Evolutionary conservation across 2,329 filamentous ascomycete species (phyloP).

Genomic region (Dactylonectria macrodidyma): DNA sequence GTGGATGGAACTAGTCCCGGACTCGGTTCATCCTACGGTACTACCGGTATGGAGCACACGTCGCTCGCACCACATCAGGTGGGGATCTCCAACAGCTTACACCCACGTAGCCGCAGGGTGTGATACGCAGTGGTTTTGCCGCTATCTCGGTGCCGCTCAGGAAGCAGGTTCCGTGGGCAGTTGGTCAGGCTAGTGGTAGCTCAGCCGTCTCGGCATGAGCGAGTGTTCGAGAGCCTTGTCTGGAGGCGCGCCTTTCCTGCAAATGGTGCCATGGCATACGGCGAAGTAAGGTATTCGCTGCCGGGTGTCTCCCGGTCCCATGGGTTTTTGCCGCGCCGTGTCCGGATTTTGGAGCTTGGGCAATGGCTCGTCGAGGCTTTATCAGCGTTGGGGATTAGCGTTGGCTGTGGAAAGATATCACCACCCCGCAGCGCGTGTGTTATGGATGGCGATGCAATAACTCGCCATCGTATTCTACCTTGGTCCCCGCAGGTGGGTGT

Average conservation of each 20-base stretch:
- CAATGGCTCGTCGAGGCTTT: conserved; percentile 13
- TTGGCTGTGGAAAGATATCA: background rate
- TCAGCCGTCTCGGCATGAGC: conserved; percentile 32
- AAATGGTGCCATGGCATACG: conserved; percentile 7
- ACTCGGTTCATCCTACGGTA: conserved; percentile 4
- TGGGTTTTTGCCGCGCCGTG: background rate
- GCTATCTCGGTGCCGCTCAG: conserved; percentile 32
- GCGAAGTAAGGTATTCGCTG: background rate
- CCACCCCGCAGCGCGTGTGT: background rate
- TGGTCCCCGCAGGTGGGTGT: background rate
- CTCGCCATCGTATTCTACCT: background rate
- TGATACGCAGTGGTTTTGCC: conserved; percentile 28
- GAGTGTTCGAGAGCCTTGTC: conserved; percentile 19
- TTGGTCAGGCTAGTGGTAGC: conserved; percentile 18
- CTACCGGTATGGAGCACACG: conserved; percentile 5
- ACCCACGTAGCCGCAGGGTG: conserved; percentile 5
- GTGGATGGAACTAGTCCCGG: conserved; percentile 4
- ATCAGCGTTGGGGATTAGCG: conserved; percentile 2
- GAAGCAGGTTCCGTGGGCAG: conserved; percentile 18
- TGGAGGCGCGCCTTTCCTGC: conserved; percentile 11
- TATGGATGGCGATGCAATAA: too few species aligned
- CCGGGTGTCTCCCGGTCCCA: conserved; percentile 12
- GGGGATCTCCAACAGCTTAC: conserved; percentile 19
- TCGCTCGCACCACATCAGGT: conserved; percentile 19
- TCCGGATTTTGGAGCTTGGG: conserved; percentile 4